phyloP scores from a whole-genome alignment of 1,284 basidiomycete genomes.

The Termitomyces sp. region DNA sequence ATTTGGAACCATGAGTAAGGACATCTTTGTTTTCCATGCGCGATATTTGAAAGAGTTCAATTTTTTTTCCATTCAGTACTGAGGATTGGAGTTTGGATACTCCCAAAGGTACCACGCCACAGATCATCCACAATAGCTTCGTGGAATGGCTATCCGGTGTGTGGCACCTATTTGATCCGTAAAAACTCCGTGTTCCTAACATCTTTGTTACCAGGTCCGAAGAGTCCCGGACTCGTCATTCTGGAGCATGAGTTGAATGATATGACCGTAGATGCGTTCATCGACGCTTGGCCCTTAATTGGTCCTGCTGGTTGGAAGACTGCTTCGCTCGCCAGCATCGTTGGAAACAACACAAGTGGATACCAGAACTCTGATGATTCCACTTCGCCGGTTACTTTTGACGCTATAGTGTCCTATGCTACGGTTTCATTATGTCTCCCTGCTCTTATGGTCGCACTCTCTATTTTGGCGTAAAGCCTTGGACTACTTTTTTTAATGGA shows the following conservation, averaged over 20 bases:
- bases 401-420: constrained; percentile 6
- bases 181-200: constrained; percentile 3
- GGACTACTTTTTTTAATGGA: background rate
- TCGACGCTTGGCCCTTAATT: constrained; percentile 62
- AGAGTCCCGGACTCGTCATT: constrained; percentile 71
- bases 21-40: background rate
- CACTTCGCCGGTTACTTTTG: constrained; percentile 19
- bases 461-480: constrained; percentile 4
- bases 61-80: constrained; percentile 40
- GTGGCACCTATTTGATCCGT: constrained; percentile 12
- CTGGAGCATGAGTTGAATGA: constrained; percentile 81
- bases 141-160: constrained; percentile 51
- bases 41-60: background rate
- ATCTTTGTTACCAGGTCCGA: constrained; percentile 41
- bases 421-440: constrained; percentile 5
- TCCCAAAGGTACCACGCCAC: constrained; percentile 37
- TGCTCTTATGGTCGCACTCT: constrained; percentile 1
- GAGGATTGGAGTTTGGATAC: constrained; percentile 57
- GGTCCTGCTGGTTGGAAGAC: constrained; percentile 63
- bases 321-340: constrained; percentile 48
- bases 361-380: constrained; percentile 52
- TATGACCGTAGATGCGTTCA: constrained; percentile 63
- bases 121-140: constrained; percentile 43
- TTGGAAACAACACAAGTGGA: constrained; percentile 33
- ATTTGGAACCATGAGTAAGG: constrained; percentile 79